phyloP scores from a whole-genome alignment of 495 filamentous ascomycete species.

The Penicillium goetzii region DNA sequence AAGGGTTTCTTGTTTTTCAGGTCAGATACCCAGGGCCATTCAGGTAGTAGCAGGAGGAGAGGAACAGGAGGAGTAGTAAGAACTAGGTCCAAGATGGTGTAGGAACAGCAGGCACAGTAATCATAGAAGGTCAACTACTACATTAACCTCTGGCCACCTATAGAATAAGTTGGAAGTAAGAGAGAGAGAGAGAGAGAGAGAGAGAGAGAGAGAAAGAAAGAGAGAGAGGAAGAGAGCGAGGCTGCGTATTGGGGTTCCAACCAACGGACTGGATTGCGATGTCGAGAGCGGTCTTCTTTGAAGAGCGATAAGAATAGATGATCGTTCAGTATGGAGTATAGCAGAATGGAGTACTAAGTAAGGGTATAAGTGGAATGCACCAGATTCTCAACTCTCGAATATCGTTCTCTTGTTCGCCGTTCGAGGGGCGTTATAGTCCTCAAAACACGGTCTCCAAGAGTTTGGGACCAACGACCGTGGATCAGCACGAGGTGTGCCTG shows the following conservation, averaged over 20 bases:
- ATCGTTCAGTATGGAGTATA: not conserved
- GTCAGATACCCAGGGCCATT: conserved; percentile 8
- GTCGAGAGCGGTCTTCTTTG: not conserved
- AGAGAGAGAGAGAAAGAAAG: not conserved
- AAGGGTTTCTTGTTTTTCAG: conserved; percentile 4
- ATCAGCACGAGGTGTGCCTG: conserved; percentile 3
- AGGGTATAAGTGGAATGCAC: not conserved
- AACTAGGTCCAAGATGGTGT: not conserved
- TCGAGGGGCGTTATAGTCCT: not conserved
- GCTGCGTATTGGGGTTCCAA: conserved; percentile 3
- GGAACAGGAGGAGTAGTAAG: not conserved
- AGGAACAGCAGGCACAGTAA: not conserved
- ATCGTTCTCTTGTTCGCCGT: not conserved
- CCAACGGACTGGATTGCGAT: not conserved
- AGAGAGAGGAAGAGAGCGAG: not conserved
- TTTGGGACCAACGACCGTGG: conserved; percentile 5
- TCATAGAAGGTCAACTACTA: not conserved
- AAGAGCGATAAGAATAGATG: not conserved
- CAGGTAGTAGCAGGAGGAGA: not conserved
- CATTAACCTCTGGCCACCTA: not conserved
- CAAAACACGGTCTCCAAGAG: not conserved
- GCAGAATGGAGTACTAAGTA: not conserved
- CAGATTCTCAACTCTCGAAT: not conserved
- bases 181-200: not conserved
- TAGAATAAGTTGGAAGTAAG: not conserved